Evolutionary conservation across 306 rosid species (phyloP), one percentile per base, ranked within the genome.

Genomic region (Cercis canadensis): DNA sequence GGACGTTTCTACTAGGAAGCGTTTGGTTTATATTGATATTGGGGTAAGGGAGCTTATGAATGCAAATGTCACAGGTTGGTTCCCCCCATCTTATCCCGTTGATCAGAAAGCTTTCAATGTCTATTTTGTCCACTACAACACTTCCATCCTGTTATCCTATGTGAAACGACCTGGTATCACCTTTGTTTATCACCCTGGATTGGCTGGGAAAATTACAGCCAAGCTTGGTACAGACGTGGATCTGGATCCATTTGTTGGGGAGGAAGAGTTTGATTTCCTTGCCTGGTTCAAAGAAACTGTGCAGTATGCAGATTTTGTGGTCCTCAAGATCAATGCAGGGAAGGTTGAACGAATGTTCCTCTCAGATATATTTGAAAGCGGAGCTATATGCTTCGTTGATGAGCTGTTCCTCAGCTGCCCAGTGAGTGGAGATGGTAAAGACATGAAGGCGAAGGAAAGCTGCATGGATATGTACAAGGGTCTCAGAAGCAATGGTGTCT

Each of bases 261-360:
- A 80, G 51, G 86, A 88, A 32, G 88, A 75, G 51, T 94, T 94
- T 49, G 85, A 94, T 80, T 90, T 94, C 54, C 83, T 84, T 13
- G 81, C 69, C 12, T 94, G 98, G 98, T 94, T 94, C 56, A 87
- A 80, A 65, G 97, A 94, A 78, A 90, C 92, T 5, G 89, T 91
- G 55, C 62, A 77, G 58, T 11, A 62, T 75, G 88, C 91, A 0
- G 92, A 94, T 68, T 90, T 89, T 39, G 91, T 89, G 81, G 92
- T 94, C 61, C 81, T 94, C 67, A 90, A 89, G 92, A 90, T 94
- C 96, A 85, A 87, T 70, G 86, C 87, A 49, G 87, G 96, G 19
- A 69, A 52, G 16, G 85, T 76, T 41, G 96, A 90, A 76, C 57
- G 78, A 85, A 94, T 90, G 69, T 87, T 90, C 59, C 82, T 90